These are phyloP conservation scores for Trapa incisa DNA, from an alignment of 345 rosid genomes.

Conservation along the genomic window DNA sequence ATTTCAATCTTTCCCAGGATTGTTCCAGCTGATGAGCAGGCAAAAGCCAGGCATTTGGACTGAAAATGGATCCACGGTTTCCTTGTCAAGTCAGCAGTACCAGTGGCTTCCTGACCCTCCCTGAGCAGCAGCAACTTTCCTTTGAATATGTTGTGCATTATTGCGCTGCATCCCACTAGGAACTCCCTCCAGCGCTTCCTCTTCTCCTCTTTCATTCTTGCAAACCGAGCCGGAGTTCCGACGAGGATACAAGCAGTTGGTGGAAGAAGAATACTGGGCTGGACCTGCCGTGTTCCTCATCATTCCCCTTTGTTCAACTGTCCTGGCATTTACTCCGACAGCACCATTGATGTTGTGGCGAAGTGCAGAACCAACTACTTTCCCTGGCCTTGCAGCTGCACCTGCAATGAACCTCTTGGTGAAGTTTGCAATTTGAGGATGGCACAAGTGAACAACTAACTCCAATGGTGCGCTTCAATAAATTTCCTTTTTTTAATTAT, in stretches of 20 bases:
- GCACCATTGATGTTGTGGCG: constrained; percentile 72
- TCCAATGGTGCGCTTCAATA: no score
- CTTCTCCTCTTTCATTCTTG: constrained; percentile 62
- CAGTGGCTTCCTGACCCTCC: constrained; percentile 60
- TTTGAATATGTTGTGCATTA: constrained; percentile 64
- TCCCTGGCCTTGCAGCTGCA: constrained; percentile 72
- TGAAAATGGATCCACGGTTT: neutral
- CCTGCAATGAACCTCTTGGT: constrained; percentile 19
- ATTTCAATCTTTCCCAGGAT: neutral
- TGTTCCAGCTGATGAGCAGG: neutral
- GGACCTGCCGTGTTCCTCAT: constrained; percentile 49
- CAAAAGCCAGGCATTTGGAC: neutral
- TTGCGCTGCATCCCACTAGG: constrained; percentile 64
- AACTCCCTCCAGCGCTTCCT: constrained; percentile 42
- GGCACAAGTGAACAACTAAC: neutral
- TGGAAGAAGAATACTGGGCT: constrained; percentile 36
- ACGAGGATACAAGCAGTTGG: neutral
- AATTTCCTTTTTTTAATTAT: no score
- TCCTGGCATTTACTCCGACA: constrained; percentile 31
- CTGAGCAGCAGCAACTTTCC: constrained; percentile 81
- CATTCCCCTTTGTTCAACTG: constrained; percentile 63
- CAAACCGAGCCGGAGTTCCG: constrained; percentile 35
- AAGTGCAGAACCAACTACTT: constrained; percentile 70
- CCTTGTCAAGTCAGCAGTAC: constrained; percentile 28
- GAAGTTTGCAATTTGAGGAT: neutral